Evolutionary conservation across 2,329 filamentous ascomycete genomes (phyloP), one percentile per base, ranked within the genome.

Genomic region (Purpureocillium takamizusanense): DNA sequence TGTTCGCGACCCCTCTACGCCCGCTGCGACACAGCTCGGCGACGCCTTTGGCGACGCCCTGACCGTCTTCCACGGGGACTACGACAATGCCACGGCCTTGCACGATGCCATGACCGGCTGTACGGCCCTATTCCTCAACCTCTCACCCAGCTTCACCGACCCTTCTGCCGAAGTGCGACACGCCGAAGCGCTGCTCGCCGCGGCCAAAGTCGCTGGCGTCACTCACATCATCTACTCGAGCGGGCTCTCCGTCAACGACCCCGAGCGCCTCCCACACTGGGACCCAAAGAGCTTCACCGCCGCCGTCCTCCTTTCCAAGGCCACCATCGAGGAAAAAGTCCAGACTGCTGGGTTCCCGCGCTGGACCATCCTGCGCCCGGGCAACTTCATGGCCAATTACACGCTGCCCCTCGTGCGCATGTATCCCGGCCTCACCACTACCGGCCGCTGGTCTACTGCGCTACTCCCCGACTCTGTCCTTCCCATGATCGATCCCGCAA

Each of bases 301-400:
- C 6, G 51, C 42, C 7, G 36, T 62, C 2, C 41, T 67, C 4
- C 41, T 53, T 7, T 54, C 54, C 15, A 76, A 76, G 46, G 47
- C 54, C 15, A 47, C 49, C 2, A 59, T 71, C 16, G 70, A 75
- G 43, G 42, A 55, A 1, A 52, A 53, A 15, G 49, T 69, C 4
- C 52, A 58, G 15, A 38, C 46, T 8, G 49, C 53, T 1, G 60
- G 60, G 2, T 65, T 70, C 41, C 43, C 59, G 12, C 44, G 50
- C 7, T 74, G 65, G 62, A 73, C 70, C 0, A 60, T 75, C 16
- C 48, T 76, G 2, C 66, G 69, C 2, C 68, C 69, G 0, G 67
- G 64, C 2, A 63, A 60, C 46, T 75, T 76, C 56, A 70, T 72
- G 63, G 57, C 61, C 15, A 76, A 76, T 46, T 67, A 66, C 42